These are phyloP conservation scores for Elsinoe perseae DNA, from an alignment of 2,329 filamentous ascomycete genomes.

Conservation along the genomic window DNA sequence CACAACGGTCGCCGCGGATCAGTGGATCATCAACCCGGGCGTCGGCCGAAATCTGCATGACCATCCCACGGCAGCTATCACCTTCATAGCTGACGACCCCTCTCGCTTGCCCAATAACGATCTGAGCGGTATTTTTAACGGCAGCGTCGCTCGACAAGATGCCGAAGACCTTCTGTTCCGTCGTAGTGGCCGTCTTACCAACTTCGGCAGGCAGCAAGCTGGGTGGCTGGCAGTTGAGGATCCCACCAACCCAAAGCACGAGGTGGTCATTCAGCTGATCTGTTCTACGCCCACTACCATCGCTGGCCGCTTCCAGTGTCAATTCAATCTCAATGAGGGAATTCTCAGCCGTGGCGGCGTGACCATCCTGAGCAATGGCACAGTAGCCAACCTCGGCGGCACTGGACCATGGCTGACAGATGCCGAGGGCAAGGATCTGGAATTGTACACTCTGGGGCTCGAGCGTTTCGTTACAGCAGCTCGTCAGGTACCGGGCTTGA, in stretches of 20 bases:
- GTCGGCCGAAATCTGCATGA: conserved; percentile 4
- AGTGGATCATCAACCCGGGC: background rate
- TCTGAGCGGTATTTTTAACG: background rate
- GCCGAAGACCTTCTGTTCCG: background rate
- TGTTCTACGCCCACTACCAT: conserved; percentile 6
- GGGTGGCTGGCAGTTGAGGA: background rate
- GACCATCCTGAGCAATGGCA: conserved; percentile 6
- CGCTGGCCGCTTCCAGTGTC: conserved; percentile 1
- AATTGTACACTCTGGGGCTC: background rate
- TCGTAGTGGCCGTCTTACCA: background rate
- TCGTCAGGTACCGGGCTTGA: background rate
- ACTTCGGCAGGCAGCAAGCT: conserved; percentile 1
- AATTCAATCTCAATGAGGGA: conserved; percentile 10
- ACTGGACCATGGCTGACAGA: background rate
- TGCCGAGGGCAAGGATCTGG: background rate
- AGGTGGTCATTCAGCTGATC: conserved; percentile 2
- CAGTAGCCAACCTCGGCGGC: background rate
- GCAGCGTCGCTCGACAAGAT: background rate
- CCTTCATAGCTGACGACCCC: background rate
- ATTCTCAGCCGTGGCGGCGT: conserved; percentile 2
- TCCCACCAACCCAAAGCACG: background rate
- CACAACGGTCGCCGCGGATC: background rate
- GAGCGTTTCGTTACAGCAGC: background rate
- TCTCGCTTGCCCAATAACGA: conserved; percentile 4
- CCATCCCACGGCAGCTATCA: background rate